Evolutionary conservation across 176 grass and related monocot species (phyloP), one percentile per base, ranked within the genome.

Genomic region (Aegilops umbellulata): DNA sequence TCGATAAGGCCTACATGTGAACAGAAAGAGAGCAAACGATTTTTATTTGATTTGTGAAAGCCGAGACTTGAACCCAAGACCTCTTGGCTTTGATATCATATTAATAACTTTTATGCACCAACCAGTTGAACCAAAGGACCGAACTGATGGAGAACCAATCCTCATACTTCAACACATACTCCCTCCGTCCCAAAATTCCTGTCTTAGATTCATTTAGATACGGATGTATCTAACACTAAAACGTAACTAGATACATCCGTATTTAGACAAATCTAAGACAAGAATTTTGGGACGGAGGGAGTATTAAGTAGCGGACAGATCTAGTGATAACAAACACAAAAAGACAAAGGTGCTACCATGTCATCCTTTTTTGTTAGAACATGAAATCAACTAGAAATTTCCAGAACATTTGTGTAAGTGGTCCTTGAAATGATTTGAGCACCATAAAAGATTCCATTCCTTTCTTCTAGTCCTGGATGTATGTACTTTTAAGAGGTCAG

Each of bases 401-500:
- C 44, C 22, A 20, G 47, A 86, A 38, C 49, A 57, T 47, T 5
- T 74, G 57, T 65, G 58, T 51, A 89, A 29, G 19, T 66, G 64
- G 44, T 79, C 19, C 1, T 55, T 55, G 49, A 31, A 80, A 71
- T 79, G 55, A 80, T 63, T 29, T 46, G 46, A 47, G 22, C 55
- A 44, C 60, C 8, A 62, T 46, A 86, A 71, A 70, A 71, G n/a
- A 23, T 12, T 23, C 68, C 38, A 24, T 72, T 73, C 20, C 34
- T 24, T 87, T 30, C 24, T 11, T 73, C 31, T 79, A 60, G 24
- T 36, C 69, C 11, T 87, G 60, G 16, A 76, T 75, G 12, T 51
- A 51, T 61, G 41, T 24, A 74, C 60, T 74, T 76, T 74, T 80
- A 66, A 68, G 29, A 55, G 42, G 29, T 84, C 65, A 24, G 32